Base-by-base conservation (phyloP, 2,329 filamentous ascomycete species). In the Aspergillus texensis region DNA sequence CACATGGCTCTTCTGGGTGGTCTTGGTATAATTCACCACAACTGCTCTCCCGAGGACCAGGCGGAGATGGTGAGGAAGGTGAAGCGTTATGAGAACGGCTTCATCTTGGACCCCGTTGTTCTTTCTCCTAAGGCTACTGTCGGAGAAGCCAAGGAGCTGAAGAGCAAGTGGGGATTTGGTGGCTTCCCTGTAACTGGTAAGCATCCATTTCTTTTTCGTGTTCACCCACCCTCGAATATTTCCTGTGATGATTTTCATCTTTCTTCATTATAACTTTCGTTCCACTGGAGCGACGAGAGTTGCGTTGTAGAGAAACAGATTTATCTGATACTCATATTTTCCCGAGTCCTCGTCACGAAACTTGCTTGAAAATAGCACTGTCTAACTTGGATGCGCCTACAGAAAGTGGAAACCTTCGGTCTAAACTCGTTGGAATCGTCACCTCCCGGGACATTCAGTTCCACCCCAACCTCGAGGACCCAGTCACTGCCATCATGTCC, bases 41-140 rank as follows among this genome's bases (percentile, higher is more conserved):
- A 99, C 85, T 99, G 95, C 87, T 95, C 94, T n/a, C 88, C 94
- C 34, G 93, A 98, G 32, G 92, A 92, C 61, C 95, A 99, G 84
- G 95, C 95, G 70, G 94, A 97, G 84, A 99, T 99, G 95, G 92
- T 99, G 71, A 89, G 93, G 80, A 98, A 97, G 85, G 95, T 99
- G 73, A 99, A 99, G 90, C 88, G 95, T 75, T 99, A 93, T 81
- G 95, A 99, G 84, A 99, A 99, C 83, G 95, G 95, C 72, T 99
- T 99, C 85, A 99, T 99, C 77, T 85, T 93, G 54, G 96, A 99
- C 76, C 95, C 95, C 50, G 89, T 99, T 62, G 94, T 98, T 75
- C 92, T 99, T 73, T 91, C 88, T 74, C 91, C 92, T 65, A 87
- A 86, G 70, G 96, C 93, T 68, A 97, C 94, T 45, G 92, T 99